These are phyloP conservation scores for Clathrospora elynae DNA, from an alignment of 2,329 filamentous ascomycete species.

Conservation along the genomic window DNA sequence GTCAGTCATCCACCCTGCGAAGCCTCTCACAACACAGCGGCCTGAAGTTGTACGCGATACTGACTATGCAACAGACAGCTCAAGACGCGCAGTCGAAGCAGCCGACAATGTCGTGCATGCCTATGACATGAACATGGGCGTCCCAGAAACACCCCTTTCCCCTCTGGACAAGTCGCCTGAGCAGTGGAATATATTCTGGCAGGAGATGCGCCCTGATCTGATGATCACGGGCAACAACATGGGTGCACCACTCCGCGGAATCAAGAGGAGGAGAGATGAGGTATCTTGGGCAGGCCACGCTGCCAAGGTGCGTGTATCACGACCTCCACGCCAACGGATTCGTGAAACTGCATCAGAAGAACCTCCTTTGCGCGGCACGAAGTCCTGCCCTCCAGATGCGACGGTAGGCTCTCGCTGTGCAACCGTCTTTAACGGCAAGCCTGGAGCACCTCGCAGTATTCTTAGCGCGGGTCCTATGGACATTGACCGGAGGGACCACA, in stretches of 20 bases:
- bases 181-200: slow-evolving; percentile 35
- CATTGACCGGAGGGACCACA: slow-evolving; percentile 25
- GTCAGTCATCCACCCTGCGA: slow-evolving; percentile 40
- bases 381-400: slow-evolving; percentile 22
- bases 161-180: slow-evolving; percentile 43
- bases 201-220: slow-evolving; percentile 51
- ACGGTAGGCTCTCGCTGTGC: no score
- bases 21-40: not conserved
- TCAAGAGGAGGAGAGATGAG: slow-evolving; percentile 53
- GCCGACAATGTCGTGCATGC: slow-evolving; percentile 78
- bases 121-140: slow-evolving; percentile 75
- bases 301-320: slow-evolving; percentile 31
- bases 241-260: slow-evolving; percentile 46
- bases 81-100: slow-evolving; percentile 71
- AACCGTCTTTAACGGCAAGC: no score
- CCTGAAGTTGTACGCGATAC: no score
- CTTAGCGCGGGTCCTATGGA: no score
- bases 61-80: slow-evolving; percentile 61
- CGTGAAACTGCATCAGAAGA: slow-evolving; percentile 42
- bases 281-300: slow-evolving; percentile 32
- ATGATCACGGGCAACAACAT: slow-evolving; percentile 52
- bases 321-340: slow-evolving; percentile 32
- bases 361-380: slow-evolving; percentile 23
- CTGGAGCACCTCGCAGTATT: no score
- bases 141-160: slow-evolving; percentile 66